Evolutionary conservation across 176 grass and related monocot genomes (phyloP), one percentile per base, ranked within the genome.

Genomic region (Eleusine coracana): DNA sequence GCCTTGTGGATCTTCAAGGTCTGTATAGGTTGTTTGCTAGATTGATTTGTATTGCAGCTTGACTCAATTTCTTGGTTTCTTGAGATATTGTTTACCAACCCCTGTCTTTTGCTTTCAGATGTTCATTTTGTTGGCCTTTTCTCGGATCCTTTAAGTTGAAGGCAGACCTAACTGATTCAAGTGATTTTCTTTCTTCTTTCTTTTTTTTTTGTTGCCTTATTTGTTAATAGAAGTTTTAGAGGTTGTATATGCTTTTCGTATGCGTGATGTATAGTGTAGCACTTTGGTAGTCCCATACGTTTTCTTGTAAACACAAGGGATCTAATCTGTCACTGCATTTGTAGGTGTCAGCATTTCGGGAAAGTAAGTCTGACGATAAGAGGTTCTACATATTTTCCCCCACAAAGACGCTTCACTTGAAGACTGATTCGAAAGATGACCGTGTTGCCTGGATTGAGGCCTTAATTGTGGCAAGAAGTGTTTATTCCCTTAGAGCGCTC

Each of bases 381-480:
- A 88, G 91, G 62, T 93, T 97, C 77, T 97, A 97, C 84, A 89
- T 97, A 85, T 97, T 97, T 85, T 93, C 94, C 71, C 86, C 88
- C 40, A 95, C 85, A 66, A 91, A 95, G 77, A 93, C 88, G 1
- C 85, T 91, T 83, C 87, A 98, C 65, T 39, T 95, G 75, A 90
- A 80, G 83, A 93, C 88, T 1, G 84, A 89, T 83, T 91, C 86
- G 0, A 90, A 89, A 71, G 81, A 89, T 80, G 88, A 93, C 69
- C 91, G 94, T 21, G 86, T 89, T 50, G 59, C 86, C 68, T 95
- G 88, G 88, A 92, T 93, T 60, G 87, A 93, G 52, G 92, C 86
- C 48, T 85, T 94, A 79, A 88, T 91, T 64, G 23, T 91, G 59
- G 80, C 86, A 75, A 87, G 87, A 56, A 94, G 87, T 83, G 87